Base-by-base conservation (phyloP, 1,139 yeast genomes). In the Sugiyamaella castrensis region DNA sequence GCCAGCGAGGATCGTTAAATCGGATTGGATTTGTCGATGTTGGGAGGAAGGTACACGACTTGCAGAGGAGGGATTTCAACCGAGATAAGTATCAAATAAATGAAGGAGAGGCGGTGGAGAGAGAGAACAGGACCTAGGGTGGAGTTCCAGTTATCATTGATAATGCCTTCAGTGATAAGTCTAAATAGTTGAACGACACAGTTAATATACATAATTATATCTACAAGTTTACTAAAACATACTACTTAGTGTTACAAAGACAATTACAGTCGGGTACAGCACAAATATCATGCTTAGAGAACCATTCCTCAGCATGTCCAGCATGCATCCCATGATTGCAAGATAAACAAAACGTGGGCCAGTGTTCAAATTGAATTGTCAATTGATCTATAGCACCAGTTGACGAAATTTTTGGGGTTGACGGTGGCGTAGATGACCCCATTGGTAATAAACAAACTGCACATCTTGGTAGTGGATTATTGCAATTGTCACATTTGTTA, bases 241-340 rank as follows among this genome's bases (percentile, higher is more conserved):
- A 8, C 47, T 51, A 57, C 28, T 47, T 50, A 10, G 52, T 51
- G 57, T 81, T 86, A 65, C 98, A 91, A 46, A 81, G 73, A 63
- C 98, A 92, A 43, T 76, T 74, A 61, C 98, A 92, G 47, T 89
- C 96, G 0, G 98, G 96, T 1, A 91, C 96, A 0, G 98, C 97
- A 63, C 98, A 92, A 1, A 87, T 80, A 50, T 78, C 80, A 60
- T 91, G 96, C 64, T 83, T 84, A 15, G 84, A 77, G 63, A 92
- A 92, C 98, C 98, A 92, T 62, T 88, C 95, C 57, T 86, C 89
- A 0, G 98, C 97, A 66, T 92, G 98, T 12, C 84, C 88, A 0
- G 95, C 91, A 69, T 92, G 98, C 76, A 84, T 82, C 1, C 97
- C 96, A 62, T 92, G 98, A 63, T 85, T 87, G 65, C 98, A 92